These are phyloP conservation scores for Wallacemonas collosoma DNA, from an alignment of 208 protist species.

Conservation along the genomic window DNA sequence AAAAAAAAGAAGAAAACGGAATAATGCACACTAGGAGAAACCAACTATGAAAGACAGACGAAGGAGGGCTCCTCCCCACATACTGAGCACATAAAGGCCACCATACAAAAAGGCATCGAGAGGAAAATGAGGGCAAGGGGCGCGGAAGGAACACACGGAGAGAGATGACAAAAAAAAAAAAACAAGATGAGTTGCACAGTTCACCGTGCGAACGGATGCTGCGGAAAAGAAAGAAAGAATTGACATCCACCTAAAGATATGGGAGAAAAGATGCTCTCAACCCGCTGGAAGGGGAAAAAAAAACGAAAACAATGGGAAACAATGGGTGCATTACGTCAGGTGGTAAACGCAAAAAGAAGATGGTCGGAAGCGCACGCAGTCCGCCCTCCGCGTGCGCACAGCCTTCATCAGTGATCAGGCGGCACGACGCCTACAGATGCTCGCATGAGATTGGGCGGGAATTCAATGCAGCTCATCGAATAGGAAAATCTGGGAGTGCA, in stretches of 20 bases:
- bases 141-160: not conserved
- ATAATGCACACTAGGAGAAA: not conserved
- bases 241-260: too few species aligned
- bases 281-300: not conserved
- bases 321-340: not conserved
- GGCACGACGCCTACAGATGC: too few species aligned
- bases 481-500: too few species aligned
- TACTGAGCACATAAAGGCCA: too few species aligned
- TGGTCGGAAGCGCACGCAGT: not conserved
- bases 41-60: not conserved
- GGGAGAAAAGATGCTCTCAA: too few species aligned
- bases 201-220: too few species aligned
- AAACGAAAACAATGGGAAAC: not conserved
- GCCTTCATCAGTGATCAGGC: too few species aligned
- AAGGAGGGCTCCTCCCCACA: not conserved
- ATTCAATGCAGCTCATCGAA: too few species aligned
- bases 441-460: too few species aligned
- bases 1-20: slow-evolving; percentile 6
- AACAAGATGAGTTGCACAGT: too few species aligned
- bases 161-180: slow-evolving; percentile 4
- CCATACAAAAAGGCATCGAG: not conserved
- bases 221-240: too few species aligned
- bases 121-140: not conserved
- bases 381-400: too few species aligned
- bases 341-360: not conserved